These are phyloP conservation scores for Podila minutissima DNA, from an alignment of 192 early-diverging fungal species.

Conservation along the genomic window DNA sequence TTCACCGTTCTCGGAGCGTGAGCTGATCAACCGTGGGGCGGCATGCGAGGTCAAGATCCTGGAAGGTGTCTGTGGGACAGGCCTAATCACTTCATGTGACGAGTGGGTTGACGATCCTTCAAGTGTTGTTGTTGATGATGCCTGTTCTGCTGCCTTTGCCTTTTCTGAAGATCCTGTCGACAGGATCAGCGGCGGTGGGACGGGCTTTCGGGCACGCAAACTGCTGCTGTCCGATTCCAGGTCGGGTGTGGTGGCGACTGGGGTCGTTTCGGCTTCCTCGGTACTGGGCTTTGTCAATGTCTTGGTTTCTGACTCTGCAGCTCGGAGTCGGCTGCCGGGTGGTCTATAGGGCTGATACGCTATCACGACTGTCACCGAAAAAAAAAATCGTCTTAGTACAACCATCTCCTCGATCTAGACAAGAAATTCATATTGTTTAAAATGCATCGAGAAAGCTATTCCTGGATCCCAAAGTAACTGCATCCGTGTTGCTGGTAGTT, in stretches of 20 bases:
- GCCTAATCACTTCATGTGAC: constrained; percentile 27
- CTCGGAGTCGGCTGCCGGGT: constrained; percentile 35
- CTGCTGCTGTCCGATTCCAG: background rate
- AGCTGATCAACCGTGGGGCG: constrained; percentile 26
- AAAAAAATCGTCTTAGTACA: background rate
- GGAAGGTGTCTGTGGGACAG: constrained; percentile 42
- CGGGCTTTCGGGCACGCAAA: constrained; percentile 19
- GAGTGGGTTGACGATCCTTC: constrained; percentile 4
- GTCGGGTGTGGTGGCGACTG: background rate
- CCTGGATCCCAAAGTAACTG: no score
- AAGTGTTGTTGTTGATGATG: background rate
- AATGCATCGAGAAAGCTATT: no score
- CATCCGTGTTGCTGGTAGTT: no score
- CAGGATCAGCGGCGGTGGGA: constrained; percentile 40
- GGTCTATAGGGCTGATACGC: constrained; percentile 44
- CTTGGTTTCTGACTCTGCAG: constrained; percentile 12
- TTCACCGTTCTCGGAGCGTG: constrained; percentile 28
- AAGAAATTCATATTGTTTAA: background rate
- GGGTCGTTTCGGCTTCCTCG: background rate
- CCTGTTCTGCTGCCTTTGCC: background rate
- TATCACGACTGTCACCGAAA: background rate
- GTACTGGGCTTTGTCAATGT: background rate
- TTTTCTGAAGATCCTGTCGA: constrained; percentile 12
- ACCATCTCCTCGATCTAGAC: background rate
- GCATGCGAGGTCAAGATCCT: constrained; percentile 24